phyloP scores from a whole-genome alignment of 2,329 filamentous ascomycete genomes.

The Didymella lethalis region DNA sequence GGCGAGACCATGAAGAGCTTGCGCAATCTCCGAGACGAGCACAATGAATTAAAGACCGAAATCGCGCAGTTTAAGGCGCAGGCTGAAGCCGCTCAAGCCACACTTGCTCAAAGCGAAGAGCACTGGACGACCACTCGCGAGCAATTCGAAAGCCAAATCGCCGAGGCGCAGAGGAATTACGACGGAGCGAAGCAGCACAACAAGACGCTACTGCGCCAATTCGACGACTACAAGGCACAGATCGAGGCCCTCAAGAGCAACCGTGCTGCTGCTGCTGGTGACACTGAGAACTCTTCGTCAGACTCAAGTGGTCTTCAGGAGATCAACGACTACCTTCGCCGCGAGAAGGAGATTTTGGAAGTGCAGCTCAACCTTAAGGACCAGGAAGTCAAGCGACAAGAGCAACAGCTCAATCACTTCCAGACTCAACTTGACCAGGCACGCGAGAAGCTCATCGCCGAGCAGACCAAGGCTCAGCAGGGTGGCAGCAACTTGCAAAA shows the following conservation, averaged over 20 bases:
- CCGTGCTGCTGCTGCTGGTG: conserved; percentile 65
- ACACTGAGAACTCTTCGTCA: conserved; percentile 58
- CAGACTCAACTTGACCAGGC: conserved; percentile 89
- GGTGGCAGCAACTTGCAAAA: conserved; percentile 83
- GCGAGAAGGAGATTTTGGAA: conserved; percentile 97
- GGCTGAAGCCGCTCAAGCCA: conserved; percentile 83
- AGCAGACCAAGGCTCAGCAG: conserved; percentile 77
- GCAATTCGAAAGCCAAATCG: conserved; percentile 82
- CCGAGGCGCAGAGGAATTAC: conserved; percentile 77
- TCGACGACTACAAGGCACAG: conserved; percentile 83
- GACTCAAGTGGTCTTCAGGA: conserved; percentile 82
- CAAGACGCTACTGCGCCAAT: conserved; percentile 84
- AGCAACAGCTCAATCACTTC: conserved; percentile 87
- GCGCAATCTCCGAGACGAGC: conserved; percentile 78
- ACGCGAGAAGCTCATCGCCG: conserved; percentile 87
- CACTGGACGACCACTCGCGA: conserved; percentile 87
- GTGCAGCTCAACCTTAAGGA: conserved; percentile 92
- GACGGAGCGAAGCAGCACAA: conserved; percentile 91
- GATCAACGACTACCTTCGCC: conserved; percentile 87
- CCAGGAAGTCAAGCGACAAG: conserved; percentile 85
- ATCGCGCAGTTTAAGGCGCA: conserved; percentile 78
- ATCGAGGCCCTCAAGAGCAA: conserved; percentile 81
- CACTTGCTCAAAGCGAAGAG: conserved; percentile 79
- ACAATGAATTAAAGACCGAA: conserved; percentile 82
- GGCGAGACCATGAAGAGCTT: conserved; percentile 90